phyloP scores from a whole-genome alignment of 176 grass and related monocot genomes.

The Eragrostis curvula region DNA sequence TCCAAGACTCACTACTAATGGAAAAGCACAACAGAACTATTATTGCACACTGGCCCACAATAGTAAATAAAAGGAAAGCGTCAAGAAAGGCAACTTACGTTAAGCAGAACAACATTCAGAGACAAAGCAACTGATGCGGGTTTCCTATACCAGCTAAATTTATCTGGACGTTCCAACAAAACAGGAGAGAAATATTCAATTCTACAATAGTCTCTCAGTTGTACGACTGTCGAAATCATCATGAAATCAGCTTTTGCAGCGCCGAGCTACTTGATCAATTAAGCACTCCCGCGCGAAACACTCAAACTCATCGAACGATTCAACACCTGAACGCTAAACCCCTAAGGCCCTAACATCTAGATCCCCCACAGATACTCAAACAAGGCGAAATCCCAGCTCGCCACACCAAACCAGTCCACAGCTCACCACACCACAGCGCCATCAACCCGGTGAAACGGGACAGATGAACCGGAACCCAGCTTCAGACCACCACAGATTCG shows the following conservation, averaged over 20 bases:
- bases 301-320: too few relatives aligned
- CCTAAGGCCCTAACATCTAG: too few relatives aligned
- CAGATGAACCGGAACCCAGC: conserved; percentile 4
- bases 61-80: neutral
- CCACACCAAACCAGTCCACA: neutral
- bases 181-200: neutral
- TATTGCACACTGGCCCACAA: conserved; percentile 7
- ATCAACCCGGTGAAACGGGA: neutral
- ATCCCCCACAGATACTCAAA: conserved; percentile 6
- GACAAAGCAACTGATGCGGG: neutral
- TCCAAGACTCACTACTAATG: neutral
- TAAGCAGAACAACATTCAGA: conserved; percentile 4
- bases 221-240: neutral
- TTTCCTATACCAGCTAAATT: neutral
- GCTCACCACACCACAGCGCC: neutral
- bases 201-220: neutral
- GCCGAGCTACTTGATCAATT: neutral
- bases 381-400: neutral
- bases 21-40: conserved; percentile 9
- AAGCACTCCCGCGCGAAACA: too few relatives aligned
- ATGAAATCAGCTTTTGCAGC: neutral
- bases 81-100: neutral
- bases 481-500: neutral
- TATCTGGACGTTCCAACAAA: neutral
- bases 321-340: too few relatives aligned